Evolutionary conservation across 164 flowering plant species (phyloP).

Genomic region (Tinospora cordifolia): DNA sequence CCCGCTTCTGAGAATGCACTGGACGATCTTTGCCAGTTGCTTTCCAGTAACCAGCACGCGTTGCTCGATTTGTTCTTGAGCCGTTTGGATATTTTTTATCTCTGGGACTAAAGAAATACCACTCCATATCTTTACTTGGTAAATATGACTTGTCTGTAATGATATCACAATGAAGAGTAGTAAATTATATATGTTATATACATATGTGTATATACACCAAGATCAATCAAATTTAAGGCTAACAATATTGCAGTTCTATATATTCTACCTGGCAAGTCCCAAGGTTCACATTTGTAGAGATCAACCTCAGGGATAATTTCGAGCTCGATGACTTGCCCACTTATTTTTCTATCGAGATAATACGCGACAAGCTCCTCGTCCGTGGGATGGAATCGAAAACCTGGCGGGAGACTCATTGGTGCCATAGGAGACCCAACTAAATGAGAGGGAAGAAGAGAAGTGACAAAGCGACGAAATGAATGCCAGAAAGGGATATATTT

Average conservation of each 20-base stretch:
- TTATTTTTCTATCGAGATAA: conserved; percentile 51
- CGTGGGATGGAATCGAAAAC: conserved; percentile 68
- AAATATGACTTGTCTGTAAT: conserved; percentile 48
- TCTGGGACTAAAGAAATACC: conserved; percentile 63
- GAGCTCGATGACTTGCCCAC: conserved; percentile 47
- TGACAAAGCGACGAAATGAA: background rate
- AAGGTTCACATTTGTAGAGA: conserved; percentile 71
- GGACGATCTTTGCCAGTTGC: conserved; percentile 60
- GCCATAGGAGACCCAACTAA: conserved; percentile 29
- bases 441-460: conserved; percentile 6
- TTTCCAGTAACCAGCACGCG: conserved; percentile 65
- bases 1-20: conserved; percentile 35
- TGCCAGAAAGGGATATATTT: conserved; percentile 6
- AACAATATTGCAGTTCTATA: too few relatives aligned
- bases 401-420: conserved; percentile 62
- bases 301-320: conserved; percentile 64
- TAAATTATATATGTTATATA: too few relatives aligned
- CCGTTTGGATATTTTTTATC: conserved; percentile 70
- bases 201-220: too few relatives aligned
- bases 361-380: conserved; percentile 70
- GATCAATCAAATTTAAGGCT: too few relatives aligned
- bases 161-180: background rate
- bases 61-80: conserved; percentile 63
- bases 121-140: conserved; percentile 62
- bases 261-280: conserved; percentile 64